Evolutionary conservation across 2,329 filamentous ascomycete genomes (phyloP).

Genomic region (Fusarium phyllophilum): DNA sequence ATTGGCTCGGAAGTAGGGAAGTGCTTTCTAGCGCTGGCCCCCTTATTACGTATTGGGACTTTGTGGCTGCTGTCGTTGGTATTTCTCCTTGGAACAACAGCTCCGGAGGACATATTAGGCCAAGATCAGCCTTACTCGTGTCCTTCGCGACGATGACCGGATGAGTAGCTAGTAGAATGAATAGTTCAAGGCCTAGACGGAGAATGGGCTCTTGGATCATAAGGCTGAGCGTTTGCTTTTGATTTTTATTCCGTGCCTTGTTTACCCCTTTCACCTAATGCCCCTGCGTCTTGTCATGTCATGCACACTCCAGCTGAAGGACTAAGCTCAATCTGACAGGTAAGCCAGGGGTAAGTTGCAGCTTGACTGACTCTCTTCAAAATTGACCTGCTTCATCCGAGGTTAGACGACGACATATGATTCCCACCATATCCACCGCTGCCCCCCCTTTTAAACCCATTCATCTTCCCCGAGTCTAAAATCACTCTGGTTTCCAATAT

Average conservation of each 20-base stretch:
- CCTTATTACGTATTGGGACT: slow-evolving; percentile 17
- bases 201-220: neutral
- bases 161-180: neutral
- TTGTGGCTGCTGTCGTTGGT: neutral
- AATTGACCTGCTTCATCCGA: slow-evolving; percentile 1
- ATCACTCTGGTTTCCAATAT: neutral
- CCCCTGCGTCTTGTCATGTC: neutral
- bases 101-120: neutral
- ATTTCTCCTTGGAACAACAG: neutral
- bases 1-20: slow-evolving; percentile 17
- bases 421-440: neutral
- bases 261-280: neutral
- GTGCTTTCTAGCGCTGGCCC: neutral
- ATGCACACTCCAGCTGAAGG: slow-evolving; percentile 2
- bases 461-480: neutral
- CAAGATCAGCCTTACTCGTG: neutral
- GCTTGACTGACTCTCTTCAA: neutral
- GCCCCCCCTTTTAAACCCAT: neutral
- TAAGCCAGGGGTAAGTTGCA: neutral
- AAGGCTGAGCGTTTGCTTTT: slow-evolving; percentile 5
- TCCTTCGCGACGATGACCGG: neutral
- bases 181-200: neutral
- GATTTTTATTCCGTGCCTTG: neutral
- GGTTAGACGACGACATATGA: neutral
- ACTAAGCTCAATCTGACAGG: slow-evolving; percentile 3